Percentiles rank a stretch among this genome's conserved stretches.
Evolutionary conservation across 75 land plant genomes (phyloP).

Genomic region (Sequoiadendron giganteum): DNA sequence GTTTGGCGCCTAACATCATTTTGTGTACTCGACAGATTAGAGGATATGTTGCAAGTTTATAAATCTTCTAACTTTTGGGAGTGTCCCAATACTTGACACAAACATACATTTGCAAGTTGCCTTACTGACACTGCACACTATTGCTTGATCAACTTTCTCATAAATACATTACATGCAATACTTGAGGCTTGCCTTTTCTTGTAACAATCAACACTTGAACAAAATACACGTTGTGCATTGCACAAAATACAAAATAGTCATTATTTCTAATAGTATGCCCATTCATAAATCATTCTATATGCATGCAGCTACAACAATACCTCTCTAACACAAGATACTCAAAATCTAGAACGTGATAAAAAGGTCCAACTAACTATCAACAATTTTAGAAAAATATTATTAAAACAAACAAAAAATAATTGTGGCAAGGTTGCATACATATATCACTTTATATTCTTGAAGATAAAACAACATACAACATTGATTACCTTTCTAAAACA

Average conservation of each 20-base stretch:
- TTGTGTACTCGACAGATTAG: background rate
- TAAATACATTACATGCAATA: background rate
- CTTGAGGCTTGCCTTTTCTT: background rate
- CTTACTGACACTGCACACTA: background rate
- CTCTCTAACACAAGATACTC: background rate
- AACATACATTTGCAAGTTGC: background rate
- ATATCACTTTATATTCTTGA: background rate
- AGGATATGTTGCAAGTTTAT: background rate
- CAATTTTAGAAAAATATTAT: background rate
- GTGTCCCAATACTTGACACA: background rate
- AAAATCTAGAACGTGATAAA: background rate
- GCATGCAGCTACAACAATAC: background rate
- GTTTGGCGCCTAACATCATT: background rate
- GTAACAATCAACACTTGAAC: background rate
- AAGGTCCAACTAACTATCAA: background rate
- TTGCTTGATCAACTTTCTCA: background rate
- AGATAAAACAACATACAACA: background rate
- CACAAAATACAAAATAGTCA: background rate
- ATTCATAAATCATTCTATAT: background rate
- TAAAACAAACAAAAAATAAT: background rate
- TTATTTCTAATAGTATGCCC: background rate
- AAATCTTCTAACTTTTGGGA: background rate
- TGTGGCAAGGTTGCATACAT: background rate
- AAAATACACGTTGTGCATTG: background rate
- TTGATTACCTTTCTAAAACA: slow-evolving; percentile 69